These are phyloP conservation scores for Phylloporus rhodoxanthus DNA, from an alignment of 768 basidiomycete genomes.

Conservation along the genomic window DNA sequence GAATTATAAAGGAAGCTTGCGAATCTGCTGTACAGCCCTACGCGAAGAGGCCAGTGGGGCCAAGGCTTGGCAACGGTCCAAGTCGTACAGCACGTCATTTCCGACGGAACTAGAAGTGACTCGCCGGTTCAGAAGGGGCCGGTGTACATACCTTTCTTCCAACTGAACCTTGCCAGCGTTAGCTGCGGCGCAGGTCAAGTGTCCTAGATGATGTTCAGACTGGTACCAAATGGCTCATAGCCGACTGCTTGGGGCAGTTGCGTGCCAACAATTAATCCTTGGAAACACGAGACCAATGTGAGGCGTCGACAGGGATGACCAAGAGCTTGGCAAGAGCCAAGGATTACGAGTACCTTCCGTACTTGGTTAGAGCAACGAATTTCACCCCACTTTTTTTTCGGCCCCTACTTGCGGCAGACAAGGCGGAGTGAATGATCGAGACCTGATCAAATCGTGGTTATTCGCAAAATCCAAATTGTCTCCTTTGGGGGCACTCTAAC, in stretches of 20 bases:
- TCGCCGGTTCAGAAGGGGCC: neutral
- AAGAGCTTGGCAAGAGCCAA: constrained; percentile 15
- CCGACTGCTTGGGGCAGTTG: no score
- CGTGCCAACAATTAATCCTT: no score
- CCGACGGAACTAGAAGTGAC: no score
- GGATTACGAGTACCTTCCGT: constrained; percentile 15
- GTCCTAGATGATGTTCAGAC: no score
- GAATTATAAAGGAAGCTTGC: constrained; percentile 7
- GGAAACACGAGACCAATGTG: no score
- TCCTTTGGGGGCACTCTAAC: no score
- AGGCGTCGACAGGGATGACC: neutral
- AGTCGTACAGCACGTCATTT: neutral
- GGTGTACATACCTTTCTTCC: neutral
- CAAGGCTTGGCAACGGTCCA: constrained; percentile 10
- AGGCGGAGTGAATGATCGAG: no score
- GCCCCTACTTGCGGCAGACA: neutral
- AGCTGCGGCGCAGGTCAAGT: neutral
- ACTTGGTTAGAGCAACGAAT: neutral
- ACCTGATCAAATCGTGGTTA: neutral
- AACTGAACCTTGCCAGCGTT: neutral
- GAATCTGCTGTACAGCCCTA: neutral
- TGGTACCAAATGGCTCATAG: neutral
- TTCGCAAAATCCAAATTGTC: neutral
- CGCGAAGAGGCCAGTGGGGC: neutral
- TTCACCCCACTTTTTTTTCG: neutral